Evolutionary conservation across 1,139 yeast genomes (phyloP).

Genomic region (Geotrichum macrosporum): DNA sequence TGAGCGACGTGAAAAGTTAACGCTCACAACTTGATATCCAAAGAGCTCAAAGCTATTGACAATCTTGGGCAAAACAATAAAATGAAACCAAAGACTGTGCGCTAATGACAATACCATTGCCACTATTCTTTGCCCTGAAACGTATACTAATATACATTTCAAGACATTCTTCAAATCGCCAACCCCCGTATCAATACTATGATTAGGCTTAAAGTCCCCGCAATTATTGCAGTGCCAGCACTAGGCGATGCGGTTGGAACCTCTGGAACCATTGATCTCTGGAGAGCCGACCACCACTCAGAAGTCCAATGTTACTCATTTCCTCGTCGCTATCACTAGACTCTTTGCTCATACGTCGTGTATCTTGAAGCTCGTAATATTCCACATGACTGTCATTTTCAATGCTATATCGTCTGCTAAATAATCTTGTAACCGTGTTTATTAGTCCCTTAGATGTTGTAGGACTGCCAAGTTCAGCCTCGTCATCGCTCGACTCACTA

Average conservation of each 20-base stretch:
- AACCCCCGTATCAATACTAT: too few species aligned
- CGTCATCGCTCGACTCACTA: not conserved
- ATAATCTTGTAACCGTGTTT: slow-evolving; percentile 5
- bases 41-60: too few species aligned
- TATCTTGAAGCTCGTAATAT: slow-evolving; percentile 2
- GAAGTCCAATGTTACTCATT: not conserved
- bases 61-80: too few species aligned
- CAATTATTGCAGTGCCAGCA: too few species aligned
- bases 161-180: too few species aligned
- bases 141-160: too few species aligned
- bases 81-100: too few species aligned
- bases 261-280: not conserved
- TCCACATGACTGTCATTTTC: not conserved
- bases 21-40: too few species aligned
- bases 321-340: not conserved
- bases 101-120: too few species aligned
- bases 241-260: not conserved
- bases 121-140: too few species aligned
- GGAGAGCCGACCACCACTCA: not conserved
- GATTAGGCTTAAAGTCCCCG: too few species aligned
- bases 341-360: not conserved
- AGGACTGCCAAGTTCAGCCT: not conserved
- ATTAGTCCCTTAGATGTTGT: not conserved
- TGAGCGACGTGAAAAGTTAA: too few species aligned
- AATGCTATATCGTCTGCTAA: slow-evolving; percentile 1